Evolutionary conservation across 192 early-diverging fungal genomes (phyloP), one percentile per base, ranked within the genome.

Genomic region (Borealophlyctis nickersoniae): DNA sequence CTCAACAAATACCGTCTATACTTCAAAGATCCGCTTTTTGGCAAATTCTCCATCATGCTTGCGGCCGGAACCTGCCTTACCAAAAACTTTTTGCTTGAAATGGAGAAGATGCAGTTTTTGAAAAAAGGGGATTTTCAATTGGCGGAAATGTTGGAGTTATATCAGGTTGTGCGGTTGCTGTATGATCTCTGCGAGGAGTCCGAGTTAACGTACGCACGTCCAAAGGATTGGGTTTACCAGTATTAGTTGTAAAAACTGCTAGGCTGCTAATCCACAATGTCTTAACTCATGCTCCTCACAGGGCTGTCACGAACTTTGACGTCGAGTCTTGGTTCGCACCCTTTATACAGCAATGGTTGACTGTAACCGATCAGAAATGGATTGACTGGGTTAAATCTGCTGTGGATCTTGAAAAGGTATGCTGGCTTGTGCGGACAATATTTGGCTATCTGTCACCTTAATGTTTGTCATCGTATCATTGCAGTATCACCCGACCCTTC

Each of bases 311-410:
- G 33, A 63, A 81, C 35, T 86, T 90, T 60, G 86, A 89, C 52
- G 81, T 89, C 51, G 87, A 90, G 50, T 73, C 64, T 1, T 89
- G 83, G 81, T 93, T 93, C 62, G 65, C 72, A 23, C 81, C 83
- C 1, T 86, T 86, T 62, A 86, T 93, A 19, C 69, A 74, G 11
- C 72, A 80, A 49, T 92, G 86, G 81, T 62, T 93, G 45, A 65
- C 78, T 14, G 72, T 72, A 0, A 85, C 86, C 23, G 82, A 91
- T 51, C 57, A 66, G 4, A 81, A 82, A n/a, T 88, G 87, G 55
- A 63, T 75, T 3, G 87, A 86, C 32, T 92, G 90, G 90, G 87
- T 90, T 7, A 67, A 70, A 30, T 78, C 75, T 55, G 85, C 88
- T 4, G 83, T 89, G 30, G 56, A 75, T n/a, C 75, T 83, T 31